phyloP scores from a whole-genome alignment of 306 rosid genomes.

The Cicer judaicum region DNA sequence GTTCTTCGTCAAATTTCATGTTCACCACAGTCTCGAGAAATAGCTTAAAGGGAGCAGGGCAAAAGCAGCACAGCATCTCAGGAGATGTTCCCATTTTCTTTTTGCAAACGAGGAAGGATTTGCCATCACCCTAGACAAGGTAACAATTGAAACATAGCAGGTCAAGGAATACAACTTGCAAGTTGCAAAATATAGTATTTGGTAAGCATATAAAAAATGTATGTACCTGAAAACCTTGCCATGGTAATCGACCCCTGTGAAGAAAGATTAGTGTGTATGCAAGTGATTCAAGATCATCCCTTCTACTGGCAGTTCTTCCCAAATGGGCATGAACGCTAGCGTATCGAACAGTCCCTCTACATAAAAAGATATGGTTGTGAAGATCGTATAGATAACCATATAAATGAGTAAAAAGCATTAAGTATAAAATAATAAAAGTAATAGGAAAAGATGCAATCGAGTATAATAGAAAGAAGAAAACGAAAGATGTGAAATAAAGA shows the following conservation, averaged over 20 bases:
- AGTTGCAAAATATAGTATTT: constrained; percentile 23
- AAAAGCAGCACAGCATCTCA: constrained; percentile 90
- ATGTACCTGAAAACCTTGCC: constrained; percentile 95
- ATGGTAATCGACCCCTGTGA: constrained; percentile 88
- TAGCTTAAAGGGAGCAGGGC: constrained; percentile 82
- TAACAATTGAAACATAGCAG: neutral
- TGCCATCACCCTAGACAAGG: constrained; percentile 70
- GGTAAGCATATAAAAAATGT: constrained; percentile 22
- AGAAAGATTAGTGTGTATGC: constrained; percentile 94
- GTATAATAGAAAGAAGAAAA: neutral
- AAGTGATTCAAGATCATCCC: constrained; percentile 97
- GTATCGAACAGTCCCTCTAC: constrained; percentile 93
- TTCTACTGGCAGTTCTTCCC: constrained; percentile 99
- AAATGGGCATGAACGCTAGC: constrained; percentile 98
- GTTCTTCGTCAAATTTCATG: constrained; percentile 98
- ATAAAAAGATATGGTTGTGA: constrained; percentile 6
- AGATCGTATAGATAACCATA: constrained; percentile 21
- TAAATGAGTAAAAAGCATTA: constrained; percentile 19
- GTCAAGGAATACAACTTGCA: constrained; percentile 16
- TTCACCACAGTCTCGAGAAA: constrained; percentile 92
- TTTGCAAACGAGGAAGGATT: constrained; percentile 94
- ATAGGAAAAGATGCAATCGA: neutral
- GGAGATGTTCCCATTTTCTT: constrained; percentile 97
- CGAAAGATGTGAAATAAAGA: neutral
- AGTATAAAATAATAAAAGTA: constrained; percentile 48